Evolutionary conservation across 1,284 basidiomycete genomes (phyloP), one percentile per base, ranked within the genome.

Genomic region (Porphyrellus sp.): DNA sequence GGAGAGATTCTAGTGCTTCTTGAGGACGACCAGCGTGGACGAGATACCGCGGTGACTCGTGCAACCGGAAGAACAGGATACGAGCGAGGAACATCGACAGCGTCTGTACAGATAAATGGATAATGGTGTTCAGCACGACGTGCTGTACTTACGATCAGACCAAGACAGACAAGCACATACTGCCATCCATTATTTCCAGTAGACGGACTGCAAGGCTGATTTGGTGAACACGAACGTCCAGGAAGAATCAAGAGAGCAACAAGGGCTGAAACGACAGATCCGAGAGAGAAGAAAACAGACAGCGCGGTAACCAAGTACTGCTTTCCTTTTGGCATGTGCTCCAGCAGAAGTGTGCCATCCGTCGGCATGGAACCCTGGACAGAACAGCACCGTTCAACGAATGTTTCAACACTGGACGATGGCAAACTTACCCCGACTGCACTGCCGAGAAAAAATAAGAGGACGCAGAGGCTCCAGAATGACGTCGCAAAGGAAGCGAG

Each of bases 271-370:
- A 96, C 68, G 24, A 97, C 91, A 0, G 93, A 85, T 38, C 94
- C 94, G 42, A 96, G 74, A 4, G 92, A 94, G 75, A 97, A 97
- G 76, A 98, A 99, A 20, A 97, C 83, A 6, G 93, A 96, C n/a
- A 98, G 80, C 0, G 90, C 91, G 0, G 95, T 98, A 44, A 98
- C 86, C 31, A 98, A 83, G 68, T 95, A 95, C 64, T 95, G 87
- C 62, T 94, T 94, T 18, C 83, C 82, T 60, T 88, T 85, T 0
- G 96, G 96, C 73, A 98, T 86, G 63, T 97, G 94, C 69, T 99
- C 96, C 5, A 98, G 79, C 46, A 98, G 83, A 6, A 97, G 82
- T 0, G 93, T 97, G 3, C 95, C 95, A 63, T 98, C 95, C 0
- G 94, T 98, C 0, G 95, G 96, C 93, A 98, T 96, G 2, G 91